Base-by-base conservation (phyloP, 306 rosid species). In the Purshia tridentata region DNA sequence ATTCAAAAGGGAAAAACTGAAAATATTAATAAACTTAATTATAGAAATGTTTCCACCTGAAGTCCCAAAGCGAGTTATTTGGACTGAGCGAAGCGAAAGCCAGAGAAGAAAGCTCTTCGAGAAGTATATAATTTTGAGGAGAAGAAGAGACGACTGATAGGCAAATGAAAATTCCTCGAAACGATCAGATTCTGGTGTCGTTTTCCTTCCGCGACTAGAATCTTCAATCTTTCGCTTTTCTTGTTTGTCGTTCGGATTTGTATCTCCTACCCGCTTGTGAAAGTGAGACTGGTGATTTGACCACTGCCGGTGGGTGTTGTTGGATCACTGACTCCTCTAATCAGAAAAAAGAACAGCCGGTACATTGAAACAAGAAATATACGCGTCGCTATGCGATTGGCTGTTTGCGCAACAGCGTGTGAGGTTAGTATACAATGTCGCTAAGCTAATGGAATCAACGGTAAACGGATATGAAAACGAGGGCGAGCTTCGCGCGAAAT, bases 141-240 rank as follows among this genome's bases (percentile, higher is more conserved):
- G 58, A 42, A 6, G 76, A 49, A 68, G 46, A 23, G 20, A 6
- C 15, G 20, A 6, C 15, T 18, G 35, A 14, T 1, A 15, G 0
- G 4, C 45, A 9, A 39, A 51, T 2, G 46, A 0, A 37, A 45
- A 14, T 64, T 53, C 9, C 40, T 39, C 13, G 45, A 83, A 81
- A 83, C 83, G 77, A 77, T 65, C 47, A 48, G 40, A 52, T 2
- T 75, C 46, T 63, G 53, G 29, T 59, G 77, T 82, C 81, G 87
- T 82, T 66, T 82, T 65, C 19, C 4, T n/a, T 40, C 4, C 51
- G 9, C 42, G 52, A 13, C 61, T 69, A 6, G 16, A 22, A 51
- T 13, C 9, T 18, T 51, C 6, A 13, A 51, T 13, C 9, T 18
- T 51, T 10, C 47, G 11, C 9, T 39, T 50, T 52, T 37, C 6